These are phyloP conservation scores for Clonostachys byssicola DNA, from an alignment of 2,329 filamentous ascomycete genomes.

Conservation along the genomic window DNA sequence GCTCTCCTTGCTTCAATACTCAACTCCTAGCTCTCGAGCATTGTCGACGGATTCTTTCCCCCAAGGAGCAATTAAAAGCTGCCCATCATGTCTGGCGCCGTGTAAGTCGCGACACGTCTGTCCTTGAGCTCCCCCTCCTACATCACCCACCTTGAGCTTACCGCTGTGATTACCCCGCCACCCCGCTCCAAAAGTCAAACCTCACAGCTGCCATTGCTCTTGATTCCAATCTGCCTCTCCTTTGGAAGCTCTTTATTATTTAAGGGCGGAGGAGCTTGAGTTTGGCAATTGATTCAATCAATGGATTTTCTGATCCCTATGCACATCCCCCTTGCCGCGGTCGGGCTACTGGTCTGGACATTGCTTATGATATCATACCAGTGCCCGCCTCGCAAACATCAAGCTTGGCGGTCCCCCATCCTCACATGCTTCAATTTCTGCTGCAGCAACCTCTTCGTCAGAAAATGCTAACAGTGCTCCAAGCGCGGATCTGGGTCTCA, in stretches of 20 bases:
- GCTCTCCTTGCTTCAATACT: too few species aligned
- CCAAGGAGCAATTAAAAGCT: not conserved
- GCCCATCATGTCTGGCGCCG: constrained; percentile 59
- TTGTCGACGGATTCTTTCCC: constrained; percentile 3
- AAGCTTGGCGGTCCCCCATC: constrained; percentile 59
- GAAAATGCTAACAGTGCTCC: constrained; percentile 51
- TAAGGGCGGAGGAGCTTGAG: too few species aligned
- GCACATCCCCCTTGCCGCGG: not conserved
- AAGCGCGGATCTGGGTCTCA: constrained; percentile 87
- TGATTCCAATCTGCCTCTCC: too few species aligned
- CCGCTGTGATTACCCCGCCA: constrained; percentile 27
- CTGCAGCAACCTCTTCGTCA: constrained; percentile 15
- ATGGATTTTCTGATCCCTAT: not conserved
- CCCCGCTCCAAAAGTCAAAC: constrained; percentile 22
- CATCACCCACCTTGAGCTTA: constrained; percentile 3
- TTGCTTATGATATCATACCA: constrained; percentile 38
- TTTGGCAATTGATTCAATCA: too few species aligned
- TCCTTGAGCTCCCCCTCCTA: constrained; percentile 14
- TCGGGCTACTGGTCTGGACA: constrained; percentile 13
- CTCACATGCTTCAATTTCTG: constrained; percentile 22
- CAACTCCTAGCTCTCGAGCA: constrained; percentile 1
- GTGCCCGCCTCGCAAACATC: constrained; percentile 72
- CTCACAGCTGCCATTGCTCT: too few species aligned
- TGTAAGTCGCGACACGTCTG: constrained; percentile 48
- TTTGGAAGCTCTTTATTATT: too few species aligned